Evolutionary conservation across 129 eudicot species (phyloP), one percentile per base, ranked within the genome.

Genomic region (Helichrysum umbraculigerum): DNA sequence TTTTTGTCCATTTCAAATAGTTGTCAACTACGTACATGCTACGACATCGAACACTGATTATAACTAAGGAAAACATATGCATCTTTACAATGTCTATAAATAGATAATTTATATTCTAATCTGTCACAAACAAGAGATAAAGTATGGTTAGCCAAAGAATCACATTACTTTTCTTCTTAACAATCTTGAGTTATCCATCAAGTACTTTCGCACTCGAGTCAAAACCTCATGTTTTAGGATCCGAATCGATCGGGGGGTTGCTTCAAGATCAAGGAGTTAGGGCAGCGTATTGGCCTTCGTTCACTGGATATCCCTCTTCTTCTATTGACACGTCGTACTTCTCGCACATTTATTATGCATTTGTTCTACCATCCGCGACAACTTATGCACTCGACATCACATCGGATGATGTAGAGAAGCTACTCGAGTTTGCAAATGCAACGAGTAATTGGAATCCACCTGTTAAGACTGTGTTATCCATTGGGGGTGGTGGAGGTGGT

Each of bases 261-360:
- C 78, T 57, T 69, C 78, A 77, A 5, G 42, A 32, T 64, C 22
- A 33, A 35, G 86, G 86, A 20, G 52, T 85, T 71, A 71, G 80
- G 62, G 88, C 84, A 1, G 89, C 89, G 7, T 86, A 86, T 42
- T 86, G 80, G 82, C 89, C 89, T 8, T 86, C 89, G 44, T 86
- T 78, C 62, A 58, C 75, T 0, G 86, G 78, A 34, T 82, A 79
- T 60, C 86, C 86, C 0, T 82, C 89, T 61, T 86, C 85, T 28
- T 62, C 83, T 20, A 79, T 82, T 5, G 66, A 86, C 68, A 79
- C 85, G 0, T 75, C 86, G 0, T 81, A 73, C 66, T 85, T 85
- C 62, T 72, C 85, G 0, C 88, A 85, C 73, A 64, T 85, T 56
- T 85, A 81, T 42, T 81, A 79, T 47, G 85, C 88, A 0, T 85